These are phyloP conservation scores for Calonectria leucothoes DNA, from an alignment of 2,329 filamentous ascomycete species.

Conservation along the genomic window DNA sequence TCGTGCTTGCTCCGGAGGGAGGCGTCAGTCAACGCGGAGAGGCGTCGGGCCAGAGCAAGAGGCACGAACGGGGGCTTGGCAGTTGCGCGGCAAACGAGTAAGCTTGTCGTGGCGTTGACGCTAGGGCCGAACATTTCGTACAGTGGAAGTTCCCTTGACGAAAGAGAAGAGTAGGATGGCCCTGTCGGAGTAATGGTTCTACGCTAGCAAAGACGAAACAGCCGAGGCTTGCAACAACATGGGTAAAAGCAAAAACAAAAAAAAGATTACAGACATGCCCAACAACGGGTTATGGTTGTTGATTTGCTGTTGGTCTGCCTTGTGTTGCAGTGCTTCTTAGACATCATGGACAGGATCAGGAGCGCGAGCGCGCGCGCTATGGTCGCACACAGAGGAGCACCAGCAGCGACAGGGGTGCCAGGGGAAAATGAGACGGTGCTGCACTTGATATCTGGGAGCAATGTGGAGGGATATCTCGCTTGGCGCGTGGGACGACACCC, in stretches of 20 bases:
- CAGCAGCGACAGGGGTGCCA: not conserved
- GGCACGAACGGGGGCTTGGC: slow-evolving; percentile 16
- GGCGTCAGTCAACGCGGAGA: slow-evolving; percentile 16
- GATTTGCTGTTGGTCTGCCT: not conserved
- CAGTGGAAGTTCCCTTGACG: slow-evolving; percentile 18
- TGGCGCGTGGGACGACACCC: slow-evolving; percentile 7
- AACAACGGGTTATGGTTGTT: not conserved
- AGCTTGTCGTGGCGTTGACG: slow-evolving; percentile 28
- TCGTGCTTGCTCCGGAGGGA: not conserved
- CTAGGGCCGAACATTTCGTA: slow-evolving; percentile 24
- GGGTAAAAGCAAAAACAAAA: not conserved
- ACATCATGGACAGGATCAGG: not conserved
- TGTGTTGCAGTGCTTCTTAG: not conserved
- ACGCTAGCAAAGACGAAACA: slow-evolving; percentile 16
- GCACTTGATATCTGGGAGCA: not conserved
- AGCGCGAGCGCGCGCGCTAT: not conserved
- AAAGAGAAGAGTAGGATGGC: not conserved
- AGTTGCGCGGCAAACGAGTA: slow-evolving; percentile 15
- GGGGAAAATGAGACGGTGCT: not conserved
- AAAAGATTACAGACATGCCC: not conserved
- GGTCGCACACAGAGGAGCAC: not conserved
- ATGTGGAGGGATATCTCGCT: not conserved
- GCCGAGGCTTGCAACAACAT: slow-evolving; percentile 8
- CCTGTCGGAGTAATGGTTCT: not conserved
- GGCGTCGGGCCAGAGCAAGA: slow-evolving; percentile 9